phyloP scores from a whole-genome alignment of 2,329 filamentous ascomycete species.

The Diaporthe caulivora region DNA sequence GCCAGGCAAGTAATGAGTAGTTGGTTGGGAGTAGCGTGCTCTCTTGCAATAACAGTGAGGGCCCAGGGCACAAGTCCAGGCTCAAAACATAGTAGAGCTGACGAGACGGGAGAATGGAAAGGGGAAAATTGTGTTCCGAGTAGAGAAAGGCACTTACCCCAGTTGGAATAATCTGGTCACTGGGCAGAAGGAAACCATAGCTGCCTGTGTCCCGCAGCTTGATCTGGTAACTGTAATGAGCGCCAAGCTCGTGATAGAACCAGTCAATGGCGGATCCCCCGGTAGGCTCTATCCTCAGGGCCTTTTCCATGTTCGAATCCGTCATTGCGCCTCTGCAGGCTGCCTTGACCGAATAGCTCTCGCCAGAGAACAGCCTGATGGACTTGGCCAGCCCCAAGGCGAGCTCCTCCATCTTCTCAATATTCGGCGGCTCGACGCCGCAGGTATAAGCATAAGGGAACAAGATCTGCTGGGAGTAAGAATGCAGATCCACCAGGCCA shows the following conservation, averaged over 20 bases:
- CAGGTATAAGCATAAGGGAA: conserved; percentile 95
- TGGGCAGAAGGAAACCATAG: conserved; percentile 92
- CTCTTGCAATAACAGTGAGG: background rate
- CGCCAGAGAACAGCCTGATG: conserved; percentile 83
- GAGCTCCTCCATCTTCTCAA: conserved; percentile 93
- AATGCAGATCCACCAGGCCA: conserved; percentile 91
- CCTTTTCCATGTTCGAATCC: conserved; percentile 37
- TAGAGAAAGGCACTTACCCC: conserved; percentile 57
- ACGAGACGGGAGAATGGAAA: background rate
- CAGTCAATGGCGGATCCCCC: conserved; percentile 93
- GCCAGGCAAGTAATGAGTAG: background rate
- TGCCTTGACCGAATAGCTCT: conserved; percentile 81
- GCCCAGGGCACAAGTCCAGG: background rate
- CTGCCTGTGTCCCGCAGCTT: conserved; percentile 93
- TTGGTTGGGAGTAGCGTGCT: background rate
- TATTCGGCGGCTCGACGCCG: conserved; percentile 79
- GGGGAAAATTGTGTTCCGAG: background rate
- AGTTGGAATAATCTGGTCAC: conserved; percentile 87
- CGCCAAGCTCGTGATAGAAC: conserved; percentile 90
- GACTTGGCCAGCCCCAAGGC: conserved; percentile 90
- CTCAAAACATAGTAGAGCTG: background rate
- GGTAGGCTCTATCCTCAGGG: conserved; percentile 73
- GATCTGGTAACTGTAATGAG: conserved; percentile 91
- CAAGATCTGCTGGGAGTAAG: conserved; percentile 93
- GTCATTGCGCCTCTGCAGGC: conserved; percentile 85